phyloP scores from a whole-genome alignment of 2,329 filamentous ascomycete species.

The Beauveria varroae region DNA sequence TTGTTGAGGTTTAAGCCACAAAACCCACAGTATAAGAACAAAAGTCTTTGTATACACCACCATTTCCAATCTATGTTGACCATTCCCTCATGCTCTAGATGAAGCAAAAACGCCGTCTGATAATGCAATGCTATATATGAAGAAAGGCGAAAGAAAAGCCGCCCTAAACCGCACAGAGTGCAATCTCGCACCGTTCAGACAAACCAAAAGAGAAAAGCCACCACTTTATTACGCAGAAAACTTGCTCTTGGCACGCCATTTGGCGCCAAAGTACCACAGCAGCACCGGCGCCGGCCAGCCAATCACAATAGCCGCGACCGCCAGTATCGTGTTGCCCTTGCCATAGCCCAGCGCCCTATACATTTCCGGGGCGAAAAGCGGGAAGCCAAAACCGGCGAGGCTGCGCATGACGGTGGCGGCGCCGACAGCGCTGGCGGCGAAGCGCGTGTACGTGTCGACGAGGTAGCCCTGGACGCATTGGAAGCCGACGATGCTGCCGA shows the following conservation, averaged over 20 bases:
- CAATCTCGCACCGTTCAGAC: too few relatives aligned
- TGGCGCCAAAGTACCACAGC: constrained; percentile 37
- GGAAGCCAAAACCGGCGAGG: constrained; percentile 44
- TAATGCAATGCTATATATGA: background rate
- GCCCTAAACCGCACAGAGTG: background rate
- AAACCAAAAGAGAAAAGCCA: background rate
- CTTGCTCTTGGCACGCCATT: constrained; percentile 26
- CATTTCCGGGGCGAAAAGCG: constrained; percentile 41
- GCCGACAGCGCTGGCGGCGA: constrained; percentile 37
- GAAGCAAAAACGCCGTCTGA: background rate
- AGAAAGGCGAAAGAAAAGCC: background rate
- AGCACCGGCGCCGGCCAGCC: constrained; percentile 35
- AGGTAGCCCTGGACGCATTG: constrained; percentile 40
- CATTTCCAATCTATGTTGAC: background rate
- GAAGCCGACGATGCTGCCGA: constrained; percentile 33
- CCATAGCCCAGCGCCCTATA: constrained; percentile 36
- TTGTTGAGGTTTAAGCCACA: background rate
- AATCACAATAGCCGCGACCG: constrained; percentile 31
- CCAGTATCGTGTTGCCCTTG: constrained; percentile 36
- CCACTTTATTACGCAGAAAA: constrained; percentile 13
- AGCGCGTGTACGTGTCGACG: constrained; percentile 39
- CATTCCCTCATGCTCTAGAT: background rate
- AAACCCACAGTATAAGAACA: background rate
- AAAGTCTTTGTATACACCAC: background rate
- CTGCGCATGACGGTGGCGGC: constrained; percentile 38